Base-by-base conservation (phyloP, 768 basidiomycete genomes). In the Calocybe gangraenosa region DNA sequence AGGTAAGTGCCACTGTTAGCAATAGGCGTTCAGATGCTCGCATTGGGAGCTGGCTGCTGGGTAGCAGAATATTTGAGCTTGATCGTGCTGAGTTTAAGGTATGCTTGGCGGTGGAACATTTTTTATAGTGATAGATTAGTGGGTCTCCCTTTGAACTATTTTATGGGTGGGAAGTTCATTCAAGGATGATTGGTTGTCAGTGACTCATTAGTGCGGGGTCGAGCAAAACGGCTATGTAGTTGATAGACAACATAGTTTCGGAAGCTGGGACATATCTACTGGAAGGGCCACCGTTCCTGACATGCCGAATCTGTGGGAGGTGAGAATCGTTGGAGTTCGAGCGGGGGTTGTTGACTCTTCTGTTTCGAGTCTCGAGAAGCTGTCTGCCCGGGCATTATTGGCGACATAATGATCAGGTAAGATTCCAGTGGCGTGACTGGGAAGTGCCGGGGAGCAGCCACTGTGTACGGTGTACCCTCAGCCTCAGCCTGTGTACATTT, bases 241-340 rank as follows among this genome's bases (percentile, higher is more conserved):
- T n/a, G 35, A 32, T 37, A 3, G 42, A 39, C 11, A 37, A 23
- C 53, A 58, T 53, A n/a, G 55, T 57, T 3, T 47, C 51, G 13
- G 54, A 55, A n/a, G 45, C 50, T n/a, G 54, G 54, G 15, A 55
- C 45, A 32, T 57, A 57, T 20, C 56, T 50, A 35, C 41, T 48
- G 19, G 44, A 20, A 23, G 48, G 38, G 9, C 52, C 48, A 34
- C 49, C 46, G n/a, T 51, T 49, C 25, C 40, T 36, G 21, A 52
- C 38, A 23, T 45, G 45, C 22, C 54, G 52, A 20, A 54, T 44
- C 28, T 47, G 45, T 37, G 51, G 25, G 25, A 43, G 15, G 10
- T 22, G 20, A 14, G 33, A 38, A 9, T 51, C 37, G 13, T 20
- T 44, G 13, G 56, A 30, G 15, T 36, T 31, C 45, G 51, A 44